These are phyloP conservation scores for Tylopilus rubrobrunneus DNA, from an alignment of 768 basidiomycete species.

Conservation along the genomic window DNA sequence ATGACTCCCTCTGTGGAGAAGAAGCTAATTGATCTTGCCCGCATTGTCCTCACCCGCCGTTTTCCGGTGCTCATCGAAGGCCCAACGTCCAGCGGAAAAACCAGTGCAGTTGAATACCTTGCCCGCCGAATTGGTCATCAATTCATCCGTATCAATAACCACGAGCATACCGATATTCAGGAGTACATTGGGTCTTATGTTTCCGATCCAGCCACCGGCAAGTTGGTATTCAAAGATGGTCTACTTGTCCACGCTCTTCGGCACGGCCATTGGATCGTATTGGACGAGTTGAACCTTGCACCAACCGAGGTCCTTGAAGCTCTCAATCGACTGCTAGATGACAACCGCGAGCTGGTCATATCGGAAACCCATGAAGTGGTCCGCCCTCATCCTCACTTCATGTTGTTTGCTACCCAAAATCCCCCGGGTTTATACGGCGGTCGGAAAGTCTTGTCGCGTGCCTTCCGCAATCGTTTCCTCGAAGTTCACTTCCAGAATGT, in stretches of 20 bases:
- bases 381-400: constrained; percentile 90
- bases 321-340: constrained; percentile 92
- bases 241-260: constrained; percentile 89
- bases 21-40: constrained; percentile 91
- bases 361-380: constrained; percentile 96
- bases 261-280: constrained; percentile 93
- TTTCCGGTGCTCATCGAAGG: constrained; percentile 98
- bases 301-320: constrained; percentile 98
- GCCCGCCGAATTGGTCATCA: constrained; percentile 90
- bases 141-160: constrained; percentile 98
- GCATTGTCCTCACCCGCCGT: constrained; percentile 81
- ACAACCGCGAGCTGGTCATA: constrained; percentile 93
- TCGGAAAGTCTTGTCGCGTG: constrained; percentile 89
- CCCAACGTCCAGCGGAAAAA: constrained; percentile 97
- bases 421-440: constrained; percentile 95
- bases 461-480: constrained; percentile 95
- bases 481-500: constrained; percentile 98
- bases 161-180: constrained; percentile 99
- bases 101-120: constrained; percentile 93
- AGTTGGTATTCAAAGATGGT: constrained; percentile 92
- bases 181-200: constrained; percentile 97
- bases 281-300: constrained; percentile 96
- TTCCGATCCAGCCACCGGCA: constrained; percentile 89
- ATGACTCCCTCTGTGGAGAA: constrained; percentile 92
- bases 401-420: constrained; percentile 98